Conservation (phyloP, 371 early-diverging fungal species). For the Rhizopus microsporus region DNA sequence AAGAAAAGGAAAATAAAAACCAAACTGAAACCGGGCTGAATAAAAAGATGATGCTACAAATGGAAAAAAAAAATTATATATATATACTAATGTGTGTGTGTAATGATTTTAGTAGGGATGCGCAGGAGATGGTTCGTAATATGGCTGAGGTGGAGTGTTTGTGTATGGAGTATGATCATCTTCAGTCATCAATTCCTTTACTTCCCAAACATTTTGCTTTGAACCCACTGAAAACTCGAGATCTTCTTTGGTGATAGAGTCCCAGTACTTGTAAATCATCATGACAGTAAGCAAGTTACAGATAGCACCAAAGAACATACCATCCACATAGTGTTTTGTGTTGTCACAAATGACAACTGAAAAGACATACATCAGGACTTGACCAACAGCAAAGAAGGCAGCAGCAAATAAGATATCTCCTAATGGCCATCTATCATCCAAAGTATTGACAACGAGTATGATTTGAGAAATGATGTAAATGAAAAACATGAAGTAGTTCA, state of each 20-base stretch:
- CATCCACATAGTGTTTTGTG: constrained; percentile 84
- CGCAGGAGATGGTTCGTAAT: constrained; percentile 9
- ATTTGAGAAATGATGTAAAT: constrained; percentile 80
- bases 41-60: constrained; percentile 3
- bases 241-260: constrained; percentile 91
- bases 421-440: constrained; percentile 87
- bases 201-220: constrained; percentile 62
- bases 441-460: constrained; percentile 76
- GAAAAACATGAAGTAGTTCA: constrained; percentile 64
- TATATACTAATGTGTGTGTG: too few species aligned
- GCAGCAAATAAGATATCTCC: constrained; percentile 74
- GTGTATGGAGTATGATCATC: constrained; percentile 28
- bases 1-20: background rate
- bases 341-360: constrained; percentile 67
- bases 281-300: constrained; percentile 82
- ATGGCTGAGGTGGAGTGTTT: constrained; percentile 14
- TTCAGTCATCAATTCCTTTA: constrained; percentile 69
- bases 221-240: constrained; percentile 83
- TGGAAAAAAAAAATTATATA: background rate
- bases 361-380: constrained; percentile 65
- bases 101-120: background rate
- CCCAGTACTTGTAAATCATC: constrained; percentile 96
- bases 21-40: too few species aligned
- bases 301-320: constrained; percentile 82
- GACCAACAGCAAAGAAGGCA: constrained; percentile 72